These are phyloP conservation scores for Trichoderma sp. DNA, from an alignment of 2,329 filamentous ascomycete species.

Conservation along the genomic window DNA sequence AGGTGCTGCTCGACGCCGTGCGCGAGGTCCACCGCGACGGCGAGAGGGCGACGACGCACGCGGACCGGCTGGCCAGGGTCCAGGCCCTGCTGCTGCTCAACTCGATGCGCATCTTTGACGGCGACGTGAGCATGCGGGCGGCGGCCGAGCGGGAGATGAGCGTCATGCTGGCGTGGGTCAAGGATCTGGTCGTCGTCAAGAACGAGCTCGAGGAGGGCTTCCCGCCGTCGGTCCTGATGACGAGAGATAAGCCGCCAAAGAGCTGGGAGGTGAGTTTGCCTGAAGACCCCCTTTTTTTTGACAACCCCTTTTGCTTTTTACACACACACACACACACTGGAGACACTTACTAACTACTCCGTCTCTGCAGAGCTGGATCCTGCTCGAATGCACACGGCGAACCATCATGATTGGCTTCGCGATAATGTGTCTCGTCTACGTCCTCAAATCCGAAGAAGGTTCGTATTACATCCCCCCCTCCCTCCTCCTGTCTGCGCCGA, in stretches of 20 bases:
- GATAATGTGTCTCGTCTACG: constrained; percentile 40
- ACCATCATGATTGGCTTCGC: constrained; percentile 42
- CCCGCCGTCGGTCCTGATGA: constrained; percentile 30
- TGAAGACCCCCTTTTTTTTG: background rate
- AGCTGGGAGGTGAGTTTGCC: constrained; percentile 46
- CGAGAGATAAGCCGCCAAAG: constrained; percentile 42
- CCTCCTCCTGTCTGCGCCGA: background rate
- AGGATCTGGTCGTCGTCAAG: constrained; percentile 40
- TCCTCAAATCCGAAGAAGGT: constrained; percentile 43
- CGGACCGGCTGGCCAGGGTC: constrained; percentile 47
- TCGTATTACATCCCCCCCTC: constrained; percentile 25
- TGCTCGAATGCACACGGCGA: constrained; percentile 47
- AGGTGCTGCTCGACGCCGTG: constrained; percentile 44
- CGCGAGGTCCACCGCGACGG: constrained; percentile 43
- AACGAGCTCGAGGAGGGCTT: constrained; percentile 41
- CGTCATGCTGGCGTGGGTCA: constrained; percentile 44
- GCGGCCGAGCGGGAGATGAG: constrained; percentile 46
- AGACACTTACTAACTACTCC: background rate
- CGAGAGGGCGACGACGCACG: constrained; percentile 37
- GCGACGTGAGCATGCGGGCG: constrained; percentile 45
- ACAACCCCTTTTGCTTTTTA: background rate
- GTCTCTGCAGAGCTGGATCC: constrained; percentile 43
- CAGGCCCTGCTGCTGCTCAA: constrained; percentile 49
- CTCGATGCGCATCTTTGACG: constrained; percentile 49
- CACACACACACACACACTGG: background rate